These are phyloP conservation scores for Trichoderma oligosporum DNA, from an alignment of 2,329 filamentous ascomycete genomes.

Conservation along the genomic window DNA sequence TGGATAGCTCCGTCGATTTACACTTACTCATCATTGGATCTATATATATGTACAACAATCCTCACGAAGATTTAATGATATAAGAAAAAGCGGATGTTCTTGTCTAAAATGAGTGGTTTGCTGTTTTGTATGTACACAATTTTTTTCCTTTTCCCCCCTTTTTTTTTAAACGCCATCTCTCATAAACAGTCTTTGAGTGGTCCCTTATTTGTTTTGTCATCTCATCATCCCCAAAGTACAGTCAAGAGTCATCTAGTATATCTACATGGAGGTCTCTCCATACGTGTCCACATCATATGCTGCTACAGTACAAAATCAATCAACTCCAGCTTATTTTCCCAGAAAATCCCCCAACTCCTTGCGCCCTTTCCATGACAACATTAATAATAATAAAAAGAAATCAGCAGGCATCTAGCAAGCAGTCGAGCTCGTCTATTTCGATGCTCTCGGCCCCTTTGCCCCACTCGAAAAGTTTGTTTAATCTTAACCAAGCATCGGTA, in stretches of 20 bases:
- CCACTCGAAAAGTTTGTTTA: constrained; percentile 47
- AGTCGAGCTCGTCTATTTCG: constrained; percentile 88
- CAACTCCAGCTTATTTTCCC: constrained; percentile 9
- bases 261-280: constrained; percentile 30
- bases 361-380: constrained; percentile 13
- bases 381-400: constrained; percentile 8
- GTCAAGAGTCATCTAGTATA: constrained; percentile 28
- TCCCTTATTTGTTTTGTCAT: constrained; percentile 11
- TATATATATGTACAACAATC: not conserved
- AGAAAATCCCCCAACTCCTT: constrained; percentile 16
- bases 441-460: constrained; percentile 80
- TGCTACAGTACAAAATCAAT: constrained; percentile 15
- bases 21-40: not conserved
- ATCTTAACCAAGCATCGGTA: constrained; percentile 39
- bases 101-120: constrained; percentile 21
- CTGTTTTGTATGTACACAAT: constrained; percentile 17
- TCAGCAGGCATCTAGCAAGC: constrained; percentile 72
- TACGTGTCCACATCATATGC: constrained; percentile 29
- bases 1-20: not conserved
- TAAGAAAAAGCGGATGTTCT: constrained; percentile 2
- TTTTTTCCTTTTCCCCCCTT: not conserved
- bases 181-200: not conserved
- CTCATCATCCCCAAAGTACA: constrained; percentile 24
- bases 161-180: constrained; percentile 1
- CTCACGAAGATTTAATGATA: not conserved